phyloP scores from a whole-genome alignment of 129 eudicot species.

The Flaveria brownii region DNA sequence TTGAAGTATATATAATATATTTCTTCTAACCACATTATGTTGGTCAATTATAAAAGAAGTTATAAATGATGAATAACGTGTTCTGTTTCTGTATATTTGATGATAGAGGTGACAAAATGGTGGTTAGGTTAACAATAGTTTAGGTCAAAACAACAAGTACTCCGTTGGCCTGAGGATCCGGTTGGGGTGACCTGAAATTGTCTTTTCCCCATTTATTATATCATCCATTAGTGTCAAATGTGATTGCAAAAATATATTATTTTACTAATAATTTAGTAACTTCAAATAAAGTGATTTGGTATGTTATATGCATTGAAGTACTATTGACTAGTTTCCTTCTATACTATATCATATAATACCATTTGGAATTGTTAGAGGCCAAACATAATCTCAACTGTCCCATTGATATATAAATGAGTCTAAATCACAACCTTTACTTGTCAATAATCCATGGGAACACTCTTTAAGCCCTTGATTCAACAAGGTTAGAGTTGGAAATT shows the following conservation, averaged over 20 bases:
- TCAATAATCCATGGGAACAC: background rate
- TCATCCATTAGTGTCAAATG: too few relatives aligned
- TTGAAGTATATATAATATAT: conserved; percentile 1
- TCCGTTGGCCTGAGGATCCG: background rate
- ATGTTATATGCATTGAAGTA: conserved; percentile 5
- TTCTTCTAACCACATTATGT: background rate
- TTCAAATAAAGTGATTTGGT: background rate
- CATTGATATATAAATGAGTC: background rate
- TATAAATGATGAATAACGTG: background rate
- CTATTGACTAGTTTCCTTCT: background rate
- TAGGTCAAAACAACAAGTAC: background rate
- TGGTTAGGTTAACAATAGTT: conserved; percentile 6
- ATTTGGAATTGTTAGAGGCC: background rate
- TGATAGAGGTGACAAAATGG: background rate
- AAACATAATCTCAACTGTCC: background rate
- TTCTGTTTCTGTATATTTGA: background rate
- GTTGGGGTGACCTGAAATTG: background rate
- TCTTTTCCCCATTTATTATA: background rate
- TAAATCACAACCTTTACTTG: background rate
- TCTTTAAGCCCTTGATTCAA: background rate
- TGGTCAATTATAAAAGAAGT: background rate
- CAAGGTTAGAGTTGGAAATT: too few relatives aligned
- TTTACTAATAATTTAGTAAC: background rate
- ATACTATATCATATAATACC: background rate
- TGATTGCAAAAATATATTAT: too few relatives aligned